These are phyloP conservation scores for Symbiodinium natans DNA, from an alignment of 73 alveolate genomes.

Conservation along the genomic window DNA sequence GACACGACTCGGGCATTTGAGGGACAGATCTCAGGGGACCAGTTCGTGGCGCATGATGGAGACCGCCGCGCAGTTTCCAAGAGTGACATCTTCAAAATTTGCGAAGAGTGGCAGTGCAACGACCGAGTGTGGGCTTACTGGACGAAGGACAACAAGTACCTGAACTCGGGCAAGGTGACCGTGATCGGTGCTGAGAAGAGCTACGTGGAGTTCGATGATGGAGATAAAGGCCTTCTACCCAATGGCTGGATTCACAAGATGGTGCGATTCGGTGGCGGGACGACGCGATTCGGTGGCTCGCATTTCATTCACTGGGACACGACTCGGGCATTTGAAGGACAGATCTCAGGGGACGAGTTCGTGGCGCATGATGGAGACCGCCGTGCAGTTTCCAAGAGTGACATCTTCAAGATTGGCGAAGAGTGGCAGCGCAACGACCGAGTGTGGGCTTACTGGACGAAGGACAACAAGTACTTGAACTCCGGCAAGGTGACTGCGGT, in stretches of 20 bases:
- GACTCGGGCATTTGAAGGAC: slow-evolving; percentile 17
- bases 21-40: neutral
- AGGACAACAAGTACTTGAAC: slow-evolving; percentile 41
- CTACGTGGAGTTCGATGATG: slow-evolving; percentile 21
- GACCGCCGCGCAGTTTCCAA: slow-evolving; percentile 37
- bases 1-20: neutral
- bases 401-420: slow-evolving; percentile 6
- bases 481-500: slow-evolving; percentile 20
- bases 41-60: neutral
- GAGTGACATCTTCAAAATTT: neutral
- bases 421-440: slow-evolving; percentile 2
- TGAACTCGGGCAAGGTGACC: slow-evolving; percentile 25
- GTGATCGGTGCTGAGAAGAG: slow-evolving; percentile 27
- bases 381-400: slow-evolving; percentile 25
- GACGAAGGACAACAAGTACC: slow-evolving; percentile 42
- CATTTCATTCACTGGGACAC: slow-evolving; percentile 20
- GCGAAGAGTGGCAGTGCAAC: slow-evolving; percentile 9
- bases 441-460: slow-evolving; percentile 28
- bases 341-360: neutral
- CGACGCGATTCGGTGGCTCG: neutral
- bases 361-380: slow-evolving; percentile 26
- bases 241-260: slow-evolving; percentile 39
- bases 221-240: slow-evolving; percentile 14
- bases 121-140: slow-evolving; percentile 31
- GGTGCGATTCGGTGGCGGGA: neutral